These are phyloP conservation scores for Synura sp. DNA, from an alignment of 352 stramenopile species.

Conservation along the genomic window DNA sequence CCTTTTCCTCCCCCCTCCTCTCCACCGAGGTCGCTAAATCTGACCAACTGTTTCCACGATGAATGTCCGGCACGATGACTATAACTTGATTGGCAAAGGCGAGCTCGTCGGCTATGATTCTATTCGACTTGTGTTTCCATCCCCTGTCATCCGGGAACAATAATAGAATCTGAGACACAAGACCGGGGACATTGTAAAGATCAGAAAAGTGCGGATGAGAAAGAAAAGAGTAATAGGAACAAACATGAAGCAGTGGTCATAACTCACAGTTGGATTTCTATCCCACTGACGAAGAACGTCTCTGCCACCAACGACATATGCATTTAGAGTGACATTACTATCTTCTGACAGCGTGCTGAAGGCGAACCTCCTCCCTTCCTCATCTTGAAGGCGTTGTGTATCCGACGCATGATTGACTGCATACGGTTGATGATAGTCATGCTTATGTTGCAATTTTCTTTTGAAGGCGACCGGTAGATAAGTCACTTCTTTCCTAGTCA, in stretches of 20 bases:
- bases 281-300: not conserved
- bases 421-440: not conserved
- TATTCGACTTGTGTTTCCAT: not conserved
- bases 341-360: not conserved
- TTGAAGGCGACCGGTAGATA: not conserved
- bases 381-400: not conserved
- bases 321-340: too few species aligned
- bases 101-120: not conserved
- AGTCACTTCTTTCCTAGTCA: not conserved
- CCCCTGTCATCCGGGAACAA: not conserved
- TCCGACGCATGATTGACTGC: not conserved
- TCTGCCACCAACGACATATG: not conserved
- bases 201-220: not conserved
- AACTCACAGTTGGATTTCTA: not conserved
- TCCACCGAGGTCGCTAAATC: too few species aligned
- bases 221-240: not conserved
- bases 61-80: constrained; percentile 11
- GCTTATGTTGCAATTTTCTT: not conserved
- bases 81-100: not conserved
- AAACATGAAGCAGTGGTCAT: too few species aligned
- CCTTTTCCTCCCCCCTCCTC: too few species aligned
- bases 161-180: not conserved
- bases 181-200: not conserved
- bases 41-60: not conserved
- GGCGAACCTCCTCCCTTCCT: not conserved